A percentile compares a stretch with the other conserved stretches of the same genome.
Evolutionary conservation across 441 rosid genomes (phyloP).

Genomic region (Aquilaria agallochum): DNA sequence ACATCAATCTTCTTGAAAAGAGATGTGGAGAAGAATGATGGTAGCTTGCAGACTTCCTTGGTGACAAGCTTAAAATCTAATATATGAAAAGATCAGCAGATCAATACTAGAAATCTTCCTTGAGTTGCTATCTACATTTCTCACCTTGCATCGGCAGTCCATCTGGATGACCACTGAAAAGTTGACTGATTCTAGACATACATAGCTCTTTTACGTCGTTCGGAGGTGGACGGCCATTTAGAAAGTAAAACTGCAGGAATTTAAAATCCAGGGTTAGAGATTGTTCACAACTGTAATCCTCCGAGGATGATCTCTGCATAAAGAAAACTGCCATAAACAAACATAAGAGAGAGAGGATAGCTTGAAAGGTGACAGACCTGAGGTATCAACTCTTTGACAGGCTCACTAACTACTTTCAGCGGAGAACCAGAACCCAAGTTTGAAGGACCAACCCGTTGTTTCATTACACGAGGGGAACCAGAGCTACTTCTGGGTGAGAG

Average conservation of each 20-base stretch:
- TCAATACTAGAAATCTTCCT: slow-evolving; percentile 11
- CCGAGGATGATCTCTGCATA: slow-evolving; percentile 7
- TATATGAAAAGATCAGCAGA: slow-evolving; percentile 16
- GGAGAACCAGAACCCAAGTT: slow-evolving; percentile 91
- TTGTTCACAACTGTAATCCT: slow-evolving; percentile 8
- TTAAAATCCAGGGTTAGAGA: slow-evolving; percentile 9
- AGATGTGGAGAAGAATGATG: slow-evolving; percentile 79
- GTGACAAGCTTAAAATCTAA: slow-evolving; percentile 88
- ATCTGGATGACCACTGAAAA: slow-evolving; percentile 63
- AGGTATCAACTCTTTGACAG: slow-evolving; percentile 83
- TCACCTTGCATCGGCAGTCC: slow-evolving; percentile 87
- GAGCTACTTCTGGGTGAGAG: slow-evolving; percentile 91
- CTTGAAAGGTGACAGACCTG: slow-evolving; percentile 49
- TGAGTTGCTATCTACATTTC: slow-evolving; percentile 9
- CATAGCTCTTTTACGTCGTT: slow-evolving; percentile 83
- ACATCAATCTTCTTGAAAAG: slow-evolving; percentile 85
- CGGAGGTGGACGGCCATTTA: slow-evolving; percentile 87
- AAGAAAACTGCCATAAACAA: slow-evolving; percentile 3
- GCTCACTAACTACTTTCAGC: slow-evolving; percentile 72
- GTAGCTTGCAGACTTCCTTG: slow-evolving; percentile 94
- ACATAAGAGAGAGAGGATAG: slow-evolving; percentile 6
- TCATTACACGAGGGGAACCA: slow-evolving; percentile 84
- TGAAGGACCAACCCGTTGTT: slow-evolving; percentile 75
- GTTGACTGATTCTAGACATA: slow-evolving; percentile 60
- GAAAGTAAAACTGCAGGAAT: slow-evolving; percentile 81